Evolutionary conservation across 2,329 filamentous ascomycete genomes (phyloP), one percentile per base, ranked within the genome.

Genomic region (Zarea fungicola): DNA sequence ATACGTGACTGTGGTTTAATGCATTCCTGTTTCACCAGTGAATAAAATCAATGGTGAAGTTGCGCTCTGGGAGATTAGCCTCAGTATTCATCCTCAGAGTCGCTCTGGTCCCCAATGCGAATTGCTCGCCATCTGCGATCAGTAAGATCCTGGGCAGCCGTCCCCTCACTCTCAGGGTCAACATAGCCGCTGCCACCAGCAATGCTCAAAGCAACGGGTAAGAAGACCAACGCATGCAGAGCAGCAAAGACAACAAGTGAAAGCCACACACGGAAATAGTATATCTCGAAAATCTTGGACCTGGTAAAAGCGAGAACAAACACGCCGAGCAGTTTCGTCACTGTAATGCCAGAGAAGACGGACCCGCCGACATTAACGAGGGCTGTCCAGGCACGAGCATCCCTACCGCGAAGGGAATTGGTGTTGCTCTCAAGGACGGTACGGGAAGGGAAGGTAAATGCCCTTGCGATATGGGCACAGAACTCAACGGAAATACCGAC

Each of bases 231-330:
- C 1, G 93, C 89, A 65, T 99, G 93, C 9, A 84, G 77, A 7
- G 89, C 89, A 3, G 91, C 95, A 65, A 96, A 92, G 9, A 95
- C 65, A 10, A 99, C 91, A 48, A 99, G 78, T 6, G 91, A 86
- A 16, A 96, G 73, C 93, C 93, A 99, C 36, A 99, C 87, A 36
- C 93, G 81, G 77, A 99, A 99, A 69, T 99, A 99, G 71, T 99
- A 99, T 50, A 99, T 89, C 72, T 99, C 95, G 60, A 99, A 99
- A 62, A 99, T 99, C 80, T 97, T 99, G 66, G 89, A 95, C 44
- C 88, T 76, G 7, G 93, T 99, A 62, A 96, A 99, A 0, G 93
- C 93, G 18, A 99, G 74, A 29, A 99, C 93, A 39, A 79, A 85
- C 1, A 99, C 92, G 4, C 93, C 93, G 2, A 99, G 74, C 1